phyloP scores from a whole-genome alignment of 768 basidiomycete genomes.

The Pleurotus tuoliensis region DNA sequence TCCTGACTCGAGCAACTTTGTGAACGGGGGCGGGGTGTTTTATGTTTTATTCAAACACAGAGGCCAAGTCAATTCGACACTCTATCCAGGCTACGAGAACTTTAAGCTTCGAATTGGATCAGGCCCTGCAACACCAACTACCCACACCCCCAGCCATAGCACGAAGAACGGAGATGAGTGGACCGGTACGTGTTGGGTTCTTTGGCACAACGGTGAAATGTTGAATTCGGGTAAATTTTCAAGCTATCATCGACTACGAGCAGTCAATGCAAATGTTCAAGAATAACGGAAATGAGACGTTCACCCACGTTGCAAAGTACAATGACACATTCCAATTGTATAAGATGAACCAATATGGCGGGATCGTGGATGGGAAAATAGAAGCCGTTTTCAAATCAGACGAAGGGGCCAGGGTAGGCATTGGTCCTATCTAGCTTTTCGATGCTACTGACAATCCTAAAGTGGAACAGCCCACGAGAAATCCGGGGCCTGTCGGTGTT shows the following conservation, averaged over 20 bases:
- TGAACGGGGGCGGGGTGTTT: not conserved
- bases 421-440: no score
- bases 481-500: not conserved
- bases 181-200: not conserved
- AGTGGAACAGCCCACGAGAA: not conserved
- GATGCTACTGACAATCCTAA: not conserved
- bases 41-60: not conserved
- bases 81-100: not conserved
- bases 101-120: not conserved
- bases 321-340: not conserved
- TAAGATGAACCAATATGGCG: not conserved
- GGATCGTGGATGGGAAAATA: not conserved
- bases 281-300: not conserved
- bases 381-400: not conserved
- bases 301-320: not conserved
- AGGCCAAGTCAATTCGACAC: not conserved
- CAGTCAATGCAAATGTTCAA: slow-evolving; percentile 3
- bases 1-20: not conserved
- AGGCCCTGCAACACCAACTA: not conserved
- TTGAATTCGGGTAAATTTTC: not conserved
- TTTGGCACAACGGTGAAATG: not conserved
- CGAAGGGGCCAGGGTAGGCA: not conserved
- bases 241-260: not conserved
- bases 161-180: not conserved
- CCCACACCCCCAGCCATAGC: not conserved